Evolutionary conservation across 2,329 filamentous ascomycete species (phyloP), one percentile per base, ranked within the genome.

Genomic region (Colletotrichum brevisporum): DNA sequence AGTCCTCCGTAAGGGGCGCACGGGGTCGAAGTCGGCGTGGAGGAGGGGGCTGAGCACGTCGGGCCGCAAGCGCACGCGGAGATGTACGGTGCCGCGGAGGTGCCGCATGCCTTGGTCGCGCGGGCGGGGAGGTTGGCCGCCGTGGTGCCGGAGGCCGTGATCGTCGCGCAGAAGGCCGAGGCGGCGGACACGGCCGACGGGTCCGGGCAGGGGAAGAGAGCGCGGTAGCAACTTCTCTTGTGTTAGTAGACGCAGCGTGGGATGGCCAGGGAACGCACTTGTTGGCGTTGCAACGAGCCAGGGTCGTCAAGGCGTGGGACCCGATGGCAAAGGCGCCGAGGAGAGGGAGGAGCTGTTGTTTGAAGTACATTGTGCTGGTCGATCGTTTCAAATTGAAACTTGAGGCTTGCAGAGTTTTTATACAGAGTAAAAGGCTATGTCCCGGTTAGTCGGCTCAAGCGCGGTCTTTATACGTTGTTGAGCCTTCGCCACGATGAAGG

Each of bases 201-300:
- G 13, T 62, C 71, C 0, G 71, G 59, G 67, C 73, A 75, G n/a
- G 70, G 63, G 56, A 74, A 70, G 43, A 77, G 66, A 50, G 73
- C 65, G 31, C 74, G 71, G 53, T 73, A 69, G 64, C 66, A 75
- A 59, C 73, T 74, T 55, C 12, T 15, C 1, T 1, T 1, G 0
- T 1, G 31, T 45, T 5, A 66, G n/a, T 3, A 4, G 16, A 4
- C 5, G 16, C 5, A 4, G 21, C 15, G 3, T 10, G 41, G n/a
- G 4, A n/a, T 3, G 13, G 6, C 13, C 5, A 47, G 12, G 13
- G 6, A 4, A n/a, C 12, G 12, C 27, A 66, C 63, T 66, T 66
- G 50, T 66, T 47, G 13, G 57, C 63, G 27, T 62, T 63, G 4
- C 57, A 67, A 13, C 41, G 21, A 12, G 41, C 31, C 15, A 56